Percentiles rank a stretch among this genome's conserved stretches.
phyloP scores from a whole-genome alignment of 345 rosid genomes.

The Salix udensis region DNA sequence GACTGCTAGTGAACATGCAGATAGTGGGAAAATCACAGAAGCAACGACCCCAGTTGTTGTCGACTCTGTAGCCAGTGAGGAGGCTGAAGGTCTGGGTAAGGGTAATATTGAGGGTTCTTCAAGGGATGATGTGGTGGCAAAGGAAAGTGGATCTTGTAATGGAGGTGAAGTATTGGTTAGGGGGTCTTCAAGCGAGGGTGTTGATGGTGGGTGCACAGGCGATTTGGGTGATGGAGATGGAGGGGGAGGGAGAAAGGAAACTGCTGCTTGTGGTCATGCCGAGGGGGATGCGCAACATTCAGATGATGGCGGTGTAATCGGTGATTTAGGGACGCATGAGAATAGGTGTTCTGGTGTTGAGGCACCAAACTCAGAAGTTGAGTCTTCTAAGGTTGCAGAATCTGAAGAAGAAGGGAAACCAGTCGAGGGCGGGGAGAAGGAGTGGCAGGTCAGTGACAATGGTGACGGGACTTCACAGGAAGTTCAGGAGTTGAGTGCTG shows the following conservation, averaged over 20 bases:
- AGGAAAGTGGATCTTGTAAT: slow-evolving; percentile 30
- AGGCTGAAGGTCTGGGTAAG: slow-evolving; percentile 11
- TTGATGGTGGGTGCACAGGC: slow-evolving; percentile 38
- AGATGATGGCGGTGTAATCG: slow-evolving; percentile 14
- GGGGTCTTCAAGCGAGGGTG: slow-evolving; percentile 39
- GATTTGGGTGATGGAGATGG: slow-evolving; percentile 24
- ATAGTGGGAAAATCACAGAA: slow-evolving; percentile 13
- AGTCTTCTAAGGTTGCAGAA: slow-evolving; percentile 2
- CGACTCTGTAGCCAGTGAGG: slow-evolving; percentile 16
- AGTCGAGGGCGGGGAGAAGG: slow-evolving; percentile 6
- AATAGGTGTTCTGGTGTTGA: slow-evolving; percentile 17
- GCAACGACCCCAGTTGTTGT: neutral
- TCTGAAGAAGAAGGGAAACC: slow-evolving; percentile 10
- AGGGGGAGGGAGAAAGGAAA: slow-evolving; percentile 21
- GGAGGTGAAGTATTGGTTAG: slow-evolving; percentile 43
- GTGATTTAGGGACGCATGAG: slow-evolving; percentile 1
- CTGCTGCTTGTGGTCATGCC: neutral
- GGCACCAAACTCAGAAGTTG: slow-evolving; percentile 5
- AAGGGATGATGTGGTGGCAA: slow-evolving; percentile 9
- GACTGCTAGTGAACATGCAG: slow-evolving; percentile 21
- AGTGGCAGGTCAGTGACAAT: neutral
- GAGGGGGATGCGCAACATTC: slow-evolving; percentile 14
- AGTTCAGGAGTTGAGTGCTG: neutral
- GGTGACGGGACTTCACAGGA: neutral
- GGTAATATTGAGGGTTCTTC: slow-evolving; percentile 17